Percentiles rank a stretch among this genome's conserved stretches.
These are phyloP conservation scores for Lavandula angustifolia DNA, from an alignment of 257 asterid species.

Conservation along the genomic window DNA sequence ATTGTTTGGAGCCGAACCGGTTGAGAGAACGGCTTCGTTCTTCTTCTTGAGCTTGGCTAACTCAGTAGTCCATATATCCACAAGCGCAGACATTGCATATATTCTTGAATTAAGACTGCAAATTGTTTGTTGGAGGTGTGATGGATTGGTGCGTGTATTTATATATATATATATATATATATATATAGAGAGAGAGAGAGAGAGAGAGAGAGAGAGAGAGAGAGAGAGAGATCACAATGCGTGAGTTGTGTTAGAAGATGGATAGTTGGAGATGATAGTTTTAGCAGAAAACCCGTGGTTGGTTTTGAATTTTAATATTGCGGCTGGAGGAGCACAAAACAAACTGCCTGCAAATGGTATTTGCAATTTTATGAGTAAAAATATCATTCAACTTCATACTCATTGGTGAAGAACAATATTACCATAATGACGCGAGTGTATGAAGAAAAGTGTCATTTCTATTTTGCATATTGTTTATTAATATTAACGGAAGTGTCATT, in stretches of 20 bases:
- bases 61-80: slow-evolving; percentile 58
- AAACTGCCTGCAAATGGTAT: slow-evolving; percentile 25
- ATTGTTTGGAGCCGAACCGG: slow-evolving; percentile 16
- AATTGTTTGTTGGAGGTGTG: neutral
- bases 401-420: too few relatives aligned
- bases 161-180: neutral
- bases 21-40: slow-evolving; percentile 22
- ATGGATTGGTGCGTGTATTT: neutral
- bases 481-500: too few relatives aligned
- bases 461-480: too few relatives aligned
- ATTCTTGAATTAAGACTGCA: neutral
- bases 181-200: too few relatives aligned
- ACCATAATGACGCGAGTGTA: too few relatives aligned
- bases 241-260: neutral
- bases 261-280: slow-evolving; percentile 10
- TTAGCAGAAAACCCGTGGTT: slow-evolving; percentile 9
- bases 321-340: neutral
- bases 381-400: too few relatives aligned
- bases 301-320: neutral
- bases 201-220: too few relatives aligned
- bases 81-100: slow-evolving; percentile 43
- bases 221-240: neutral
- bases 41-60: slow-evolving; percentile 44
- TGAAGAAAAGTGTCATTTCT: too few relatives aligned
- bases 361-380: neutral